Percentiles rank a stretch among this genome's conserved stretches.
These are phyloP conservation scores for Mycena rebaudengoi DNA, from an alignment of 768 basidiomycete species.

Conservation along the genomic window DNA sequence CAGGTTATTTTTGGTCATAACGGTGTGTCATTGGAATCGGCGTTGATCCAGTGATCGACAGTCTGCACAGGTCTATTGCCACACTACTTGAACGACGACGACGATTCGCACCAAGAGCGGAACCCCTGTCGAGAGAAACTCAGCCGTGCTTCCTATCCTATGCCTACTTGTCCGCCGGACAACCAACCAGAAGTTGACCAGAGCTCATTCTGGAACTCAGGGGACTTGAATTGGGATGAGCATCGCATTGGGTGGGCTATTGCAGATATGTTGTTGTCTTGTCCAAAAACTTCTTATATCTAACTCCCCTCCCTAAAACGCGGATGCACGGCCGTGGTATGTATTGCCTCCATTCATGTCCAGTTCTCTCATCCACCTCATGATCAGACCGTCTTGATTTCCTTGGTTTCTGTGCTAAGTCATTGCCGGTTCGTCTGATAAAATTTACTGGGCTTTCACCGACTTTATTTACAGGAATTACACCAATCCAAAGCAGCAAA, in stretches of 20 bases:
- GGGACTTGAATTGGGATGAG: slow-evolving; percentile 55
- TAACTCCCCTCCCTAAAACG: too few relatives aligned
- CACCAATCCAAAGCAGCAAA: slow-evolving; percentile 74
- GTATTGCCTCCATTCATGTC: slow-evolving; percentile 36
- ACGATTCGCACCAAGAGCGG: too few relatives aligned
- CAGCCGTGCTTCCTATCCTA: neutral
- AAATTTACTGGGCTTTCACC: neutral
- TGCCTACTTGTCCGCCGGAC: slow-evolving; percentile 56
- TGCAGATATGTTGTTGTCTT: too few relatives aligned
- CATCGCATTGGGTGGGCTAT: slow-evolving; percentile 71
- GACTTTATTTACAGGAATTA: slow-evolving; percentile 64
- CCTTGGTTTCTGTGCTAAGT: slow-evolving; percentile 59
- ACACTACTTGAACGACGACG: too few relatives aligned
- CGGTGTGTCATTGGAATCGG: too few relatives aligned
- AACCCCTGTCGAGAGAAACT: too few relatives aligned
- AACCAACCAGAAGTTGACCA: slow-evolving; percentile 62
- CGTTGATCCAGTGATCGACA: too few relatives aligned
- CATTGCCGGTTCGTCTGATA: slow-evolving; percentile 67
- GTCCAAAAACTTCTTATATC: too few relatives aligned
- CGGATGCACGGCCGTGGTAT: slow-evolving; percentile 56
- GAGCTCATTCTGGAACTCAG: slow-evolving; percentile 60
- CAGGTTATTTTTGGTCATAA: too few relatives aligned
- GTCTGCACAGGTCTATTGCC: too few relatives aligned
- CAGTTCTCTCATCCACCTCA: neutral
- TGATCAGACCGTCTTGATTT: slow-evolving; percentile 72